phyloP scores from a whole-genome alignment of 805 yeast species.

The Lipomyces sp. region DNA sequence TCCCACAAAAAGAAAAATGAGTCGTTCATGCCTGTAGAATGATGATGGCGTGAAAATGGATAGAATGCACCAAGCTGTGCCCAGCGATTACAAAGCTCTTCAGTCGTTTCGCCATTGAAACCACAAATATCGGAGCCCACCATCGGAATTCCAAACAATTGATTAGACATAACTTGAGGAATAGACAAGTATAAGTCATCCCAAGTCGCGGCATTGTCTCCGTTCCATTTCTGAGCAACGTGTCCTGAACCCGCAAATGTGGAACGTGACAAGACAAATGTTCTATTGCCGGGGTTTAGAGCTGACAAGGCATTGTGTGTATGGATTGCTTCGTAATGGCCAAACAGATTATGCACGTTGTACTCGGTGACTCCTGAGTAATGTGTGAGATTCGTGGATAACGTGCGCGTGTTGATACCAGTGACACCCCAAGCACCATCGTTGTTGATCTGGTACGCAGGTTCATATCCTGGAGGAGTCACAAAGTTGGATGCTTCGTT shows the following conservation, averaged over 20 bases:
- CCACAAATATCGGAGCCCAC: slow-evolving; percentile 18
- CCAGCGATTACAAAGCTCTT: slow-evolving; percentile 38
- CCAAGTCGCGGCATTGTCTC: slow-evolving; percentile 58
- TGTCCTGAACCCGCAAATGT: slow-evolving; percentile 80
- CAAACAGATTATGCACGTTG: slow-evolving; percentile 44
- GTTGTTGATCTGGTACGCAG: neutral
- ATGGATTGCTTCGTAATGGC: slow-evolving; percentile 32
- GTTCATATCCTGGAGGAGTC: slow-evolving; percentile 3
- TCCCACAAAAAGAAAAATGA: slow-evolving; percentile 48
- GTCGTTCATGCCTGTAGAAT: slow-evolving; percentile 39
- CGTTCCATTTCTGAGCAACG: slow-evolving; percentile 85
- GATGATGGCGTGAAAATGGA: slow-evolving; percentile 36
- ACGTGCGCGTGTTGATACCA: neutral
- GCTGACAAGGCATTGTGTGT: slow-evolving; percentile 9
- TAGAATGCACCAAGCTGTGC: slow-evolving; percentile 42
- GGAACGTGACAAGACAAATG: slow-evolving; percentile 74
- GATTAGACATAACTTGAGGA: slow-evolving; percentile 72
- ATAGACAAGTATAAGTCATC: slow-evolving; percentile 58
- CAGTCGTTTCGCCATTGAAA: slow-evolving; percentile 29
- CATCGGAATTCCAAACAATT: slow-evolving; percentile 1
- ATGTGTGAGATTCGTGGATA: slow-evolving; percentile 3
- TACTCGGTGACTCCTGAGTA: slow-evolving; percentile 37
- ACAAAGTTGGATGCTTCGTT: slow-evolving; percentile 47
- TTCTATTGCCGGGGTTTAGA: slow-evolving; percentile 45
- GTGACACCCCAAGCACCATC: slow-evolving; percentile 4